Base-by-base conservation (phyloP, 148 eudicot species). In the Beta vulgaris region DNA sequence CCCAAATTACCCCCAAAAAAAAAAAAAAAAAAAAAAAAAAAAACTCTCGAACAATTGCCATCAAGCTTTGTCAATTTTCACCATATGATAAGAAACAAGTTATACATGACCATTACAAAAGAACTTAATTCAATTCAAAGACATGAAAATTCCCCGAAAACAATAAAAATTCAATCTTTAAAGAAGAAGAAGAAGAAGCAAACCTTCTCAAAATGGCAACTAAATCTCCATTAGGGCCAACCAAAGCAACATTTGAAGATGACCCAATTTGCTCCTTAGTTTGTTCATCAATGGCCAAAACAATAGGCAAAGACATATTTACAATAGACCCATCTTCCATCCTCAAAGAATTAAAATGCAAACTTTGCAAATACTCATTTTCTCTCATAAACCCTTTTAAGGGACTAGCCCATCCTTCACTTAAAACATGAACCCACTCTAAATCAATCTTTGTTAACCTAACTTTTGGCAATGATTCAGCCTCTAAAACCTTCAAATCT, bases 321-420 rank as follows among this genome's bases (percentile, higher is more conserved):
- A 90, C 97, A 25, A 93, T 7, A 68, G 84, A 82, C 75, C 95
- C 98, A 93, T 88, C 86, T 67, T 71, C 29, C 84, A 85, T 84
- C 58, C 84, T 87, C 78, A 91, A 70, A 13, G 85, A 87, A 85
- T 91, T 93, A 75, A 93, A 93, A 82, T 93, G 98, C 88, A 93
- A 80, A 44, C 91, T 90, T 84, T 91, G 97, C 85, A 91, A 80
- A 86, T 89, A 93, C 84, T 91, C 91, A 81, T 84, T 80, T 74
- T 93, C 97, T 40, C 94, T 88, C 98, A 93, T 93, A 62, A 93
- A 93, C 35, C 98, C 95, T 76, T 78, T 86, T 35, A 93, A 68
- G 8, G 98, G 98, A 67, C 88, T 93, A 26, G 97, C 97, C 98
- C 98, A 93, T 21, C 98, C 98, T 77, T 93, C 98, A 67, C 95